These are phyloP conservation scores for Clitocybe nebularis DNA, from an alignment of 1,284 basidiomycete species.

Conservation along the genomic window DNA sequence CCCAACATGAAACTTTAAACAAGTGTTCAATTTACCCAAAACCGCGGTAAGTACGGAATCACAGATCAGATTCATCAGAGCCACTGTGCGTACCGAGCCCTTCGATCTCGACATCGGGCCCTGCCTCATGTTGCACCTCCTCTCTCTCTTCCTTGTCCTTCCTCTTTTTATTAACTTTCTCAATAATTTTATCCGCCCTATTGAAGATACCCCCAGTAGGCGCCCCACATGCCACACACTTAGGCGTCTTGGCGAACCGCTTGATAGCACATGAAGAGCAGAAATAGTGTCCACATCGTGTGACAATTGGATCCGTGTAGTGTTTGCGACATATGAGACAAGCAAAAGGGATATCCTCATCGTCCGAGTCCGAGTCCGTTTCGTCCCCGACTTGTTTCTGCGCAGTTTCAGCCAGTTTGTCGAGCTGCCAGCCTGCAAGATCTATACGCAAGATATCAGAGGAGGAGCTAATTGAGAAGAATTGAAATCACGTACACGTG, in stretches of 20 bases:
- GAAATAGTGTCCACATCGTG: slow-evolving; percentile 96
- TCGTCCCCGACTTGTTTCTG: slow-evolving; percentile 55
- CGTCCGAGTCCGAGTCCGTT: slow-evolving; percentile 57
- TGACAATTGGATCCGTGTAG: slow-evolving; percentile 93
- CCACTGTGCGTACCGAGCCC: slow-evolving; percentile 42
- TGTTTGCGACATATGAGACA: slow-evolving; percentile 94
- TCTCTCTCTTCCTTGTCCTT: slow-evolving; percentile 45
- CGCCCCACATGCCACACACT: slow-evolving; percentile 92
- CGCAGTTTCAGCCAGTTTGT: slow-evolving; percentile 74
- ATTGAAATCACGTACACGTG: slow-evolving; percentile 57
- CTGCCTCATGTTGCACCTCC: slow-evolving; percentile 38
- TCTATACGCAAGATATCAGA: slow-evolving; percentile 46
- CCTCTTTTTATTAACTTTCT: slow-evolving; percentile 68
- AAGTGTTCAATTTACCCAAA: slow-evolving; percentile 5
- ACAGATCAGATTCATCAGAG: slow-evolving; percentile 26
- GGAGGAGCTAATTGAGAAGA: slow-evolving; percentile 17
- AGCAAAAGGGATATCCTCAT: slow-evolving; percentile 95
- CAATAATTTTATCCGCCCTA: slow-evolving; percentile 78
- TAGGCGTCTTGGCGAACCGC: slow-evolving; percentile 90
- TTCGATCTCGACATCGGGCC: slow-evolving; percentile 57
- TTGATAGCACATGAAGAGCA: slow-evolving; percentile 93
- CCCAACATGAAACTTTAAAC: too few relatives aligned
- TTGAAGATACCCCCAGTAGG: slow-evolving; percentile 96
- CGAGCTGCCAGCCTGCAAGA: slow-evolving; percentile 97
- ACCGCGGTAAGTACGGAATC: neutral